Base-by-base conservation (phyloP, 768 basidiomycete genomes). In the Lactarius evosmus region DNA sequence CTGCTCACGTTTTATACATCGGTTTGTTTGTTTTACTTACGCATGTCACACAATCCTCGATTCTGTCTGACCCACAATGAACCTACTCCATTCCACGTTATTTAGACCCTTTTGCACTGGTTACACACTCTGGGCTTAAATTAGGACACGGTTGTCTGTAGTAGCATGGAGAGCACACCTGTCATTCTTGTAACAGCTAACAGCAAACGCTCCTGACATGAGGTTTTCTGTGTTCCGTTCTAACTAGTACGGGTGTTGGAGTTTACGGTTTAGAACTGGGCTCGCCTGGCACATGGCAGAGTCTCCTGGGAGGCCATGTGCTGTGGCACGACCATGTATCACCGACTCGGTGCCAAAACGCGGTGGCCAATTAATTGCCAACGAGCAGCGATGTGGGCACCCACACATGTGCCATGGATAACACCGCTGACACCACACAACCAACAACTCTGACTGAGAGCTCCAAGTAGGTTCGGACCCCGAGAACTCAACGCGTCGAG, bases 1-100 rank as follows among this genome's bases (percentile, higher is more conserved):
- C 12, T 59, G 32, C 14, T 34, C 25, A 50, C 62, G 32, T 56
- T 40, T 33, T 40, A 12, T 38, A 59, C 49, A 52, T 54, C 32
- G 12, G 34, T 30, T 22, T 11, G 11, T 33, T 51, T 7, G 36
- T 57, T 52, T 61, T n/a, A 44, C 38, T 33, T 32, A 61, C 59
- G 22, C 54, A 52, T 46, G 54, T 61, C 38, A 51, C 54, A 29
- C 56, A 56, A 59, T 41, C 30, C 27, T 51, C 6, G 5, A 49
- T 14, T n/a, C n/a, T n/a, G n/a, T n/a, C n/a, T n/a, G n/a, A n/a
- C n/a, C n/a, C n/a, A n/a, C n/a, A n/a, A n/a, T n/a, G n/a, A n/a
- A n/a, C n/a, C n/a, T 14, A 6, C 46, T 25, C 25, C 46, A 25
- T 14, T 27, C 25, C 22, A 27, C 25, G 25, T 14, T 49, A 11